Percentiles rank a stretch among this genome's conserved stretches.
Conservation (phyloP, 2,329 filamentous ascomycete genomes). For the Ophiostoma australiae region DNA sequence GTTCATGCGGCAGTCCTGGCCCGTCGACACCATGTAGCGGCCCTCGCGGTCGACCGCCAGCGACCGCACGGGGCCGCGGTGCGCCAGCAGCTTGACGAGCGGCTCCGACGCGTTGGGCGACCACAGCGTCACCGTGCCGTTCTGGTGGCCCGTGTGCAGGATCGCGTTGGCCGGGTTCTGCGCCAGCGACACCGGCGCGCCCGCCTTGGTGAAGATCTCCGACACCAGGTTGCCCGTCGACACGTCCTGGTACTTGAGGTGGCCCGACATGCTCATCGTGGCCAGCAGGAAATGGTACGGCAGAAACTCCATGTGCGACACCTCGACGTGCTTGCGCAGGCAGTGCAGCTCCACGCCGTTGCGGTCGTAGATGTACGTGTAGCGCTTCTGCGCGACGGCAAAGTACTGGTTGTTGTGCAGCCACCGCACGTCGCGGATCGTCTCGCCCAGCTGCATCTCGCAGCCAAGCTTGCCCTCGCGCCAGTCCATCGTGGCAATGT, state of each 20-base stretch:
- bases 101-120: conserved; percentile 85
- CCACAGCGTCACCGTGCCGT: conserved; percentile 92
- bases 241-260: conserved; percentile 90
- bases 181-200: conserved; percentile 73
- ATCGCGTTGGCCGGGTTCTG: conserved; percentile 94
- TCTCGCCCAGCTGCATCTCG: conserved; percentile 81
- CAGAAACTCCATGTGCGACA: conserved; percentile 89
- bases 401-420: conserved; percentile 93
- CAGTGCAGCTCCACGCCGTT: conserved; percentile 90
- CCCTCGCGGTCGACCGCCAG: conserved; percentile 84
- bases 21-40: conserved; percentile 46
- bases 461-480: conserved; percentile 83
- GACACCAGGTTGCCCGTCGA: conserved; percentile 85
- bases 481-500: conserved; percentile 97
- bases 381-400: conserved; percentile 92
- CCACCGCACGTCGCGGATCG: conserved; percentile 82
- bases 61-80: conserved; percentile 81
- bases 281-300: conserved; percentile 94
- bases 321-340: conserved; percentile 82
- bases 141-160: conserved; percentile 87
- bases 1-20: conserved; percentile 29
- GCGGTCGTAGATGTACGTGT: conserved; percentile 93
- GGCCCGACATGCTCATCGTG: conserved; percentile 75
- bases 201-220: conserved; percentile 79
- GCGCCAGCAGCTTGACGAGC: conserved; percentile 84